These are phyloP conservation scores for Beauveria rudraprayagi DNA, from an alignment of 2,329 filamentous ascomycete species.

Conservation along the genomic window DNA sequence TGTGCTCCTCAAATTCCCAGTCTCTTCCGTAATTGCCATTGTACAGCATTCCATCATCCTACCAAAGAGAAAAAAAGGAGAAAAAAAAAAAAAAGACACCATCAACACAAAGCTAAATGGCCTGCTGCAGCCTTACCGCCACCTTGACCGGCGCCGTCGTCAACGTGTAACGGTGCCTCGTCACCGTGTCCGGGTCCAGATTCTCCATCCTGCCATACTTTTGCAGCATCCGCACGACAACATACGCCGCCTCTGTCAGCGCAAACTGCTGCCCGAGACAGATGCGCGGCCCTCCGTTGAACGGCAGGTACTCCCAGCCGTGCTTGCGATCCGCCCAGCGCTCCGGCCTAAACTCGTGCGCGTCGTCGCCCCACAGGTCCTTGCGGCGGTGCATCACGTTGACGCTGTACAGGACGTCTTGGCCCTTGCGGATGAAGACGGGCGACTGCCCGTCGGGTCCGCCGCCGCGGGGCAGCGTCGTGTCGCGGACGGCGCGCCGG, in stretches of 20 bases:
- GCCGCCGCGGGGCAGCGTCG: conserved; percentile 28
- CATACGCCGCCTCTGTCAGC: conserved; percentile 1
- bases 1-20: neutral
- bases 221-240: neutral
- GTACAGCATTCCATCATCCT: no score
- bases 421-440: conserved; percentile 23
- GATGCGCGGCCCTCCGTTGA: conserved; percentile 15
- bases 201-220: neutral
- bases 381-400: conserved; percentile 25
- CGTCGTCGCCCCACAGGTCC: conserved; percentile 28
- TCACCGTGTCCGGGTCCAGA: neutral
- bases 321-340: conserved; percentile 25
- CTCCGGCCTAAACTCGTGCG: conserved; percentile 27
- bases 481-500: conserved; percentile 23
- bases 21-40: no score
- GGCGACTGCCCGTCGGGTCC: conserved; percentile 24
- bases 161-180: neutral
- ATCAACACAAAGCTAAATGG: neutral
- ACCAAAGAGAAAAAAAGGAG: no score
- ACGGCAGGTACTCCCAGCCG: conserved; percentile 25
- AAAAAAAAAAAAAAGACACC: no score
- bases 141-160: neutral
- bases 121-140: neutral
- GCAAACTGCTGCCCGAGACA: conserved; percentile 21
- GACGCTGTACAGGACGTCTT: conserved; percentile 16